Evolutionary conservation across 1,284 basidiomycete species (phyloP).

Genomic region (Malassezia dermatis): DNA sequence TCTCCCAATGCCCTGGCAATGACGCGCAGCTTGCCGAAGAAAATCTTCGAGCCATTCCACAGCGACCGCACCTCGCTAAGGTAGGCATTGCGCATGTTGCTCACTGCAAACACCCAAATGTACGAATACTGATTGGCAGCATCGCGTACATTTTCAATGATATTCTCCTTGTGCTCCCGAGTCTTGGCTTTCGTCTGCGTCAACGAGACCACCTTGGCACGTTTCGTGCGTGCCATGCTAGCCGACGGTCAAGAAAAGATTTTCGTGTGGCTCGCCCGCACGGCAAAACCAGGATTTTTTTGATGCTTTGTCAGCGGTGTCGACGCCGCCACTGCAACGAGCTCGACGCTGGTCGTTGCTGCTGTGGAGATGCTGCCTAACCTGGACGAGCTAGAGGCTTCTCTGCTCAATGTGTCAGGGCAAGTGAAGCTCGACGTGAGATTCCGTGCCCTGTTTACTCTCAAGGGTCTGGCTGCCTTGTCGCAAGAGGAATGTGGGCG

Average conservation of each 20-base stretch:
- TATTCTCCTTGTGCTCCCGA: constrained; percentile 64
- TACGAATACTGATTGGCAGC: constrained; percentile 65
- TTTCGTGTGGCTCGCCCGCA: background rate
- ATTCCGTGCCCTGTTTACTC: constrained; percentile 83
- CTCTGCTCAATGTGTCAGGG: constrained; percentile 51
- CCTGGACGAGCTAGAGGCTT: constrained; percentile 26
- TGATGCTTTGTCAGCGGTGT: constrained; percentile 7
- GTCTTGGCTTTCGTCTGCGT: constrained; percentile 54
- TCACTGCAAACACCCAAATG: constrained; percentile 88
- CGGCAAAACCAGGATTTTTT: constrained; percentile 5
- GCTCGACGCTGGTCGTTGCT: background rate
- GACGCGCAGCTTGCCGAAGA: constrained; percentile 82
- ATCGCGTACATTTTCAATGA: constrained; percentile 66
- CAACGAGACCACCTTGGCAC: constrained; percentile 51
- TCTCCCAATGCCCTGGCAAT: constrained; percentile 93
- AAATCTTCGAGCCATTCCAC: constrained; percentile 75
- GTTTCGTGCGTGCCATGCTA: constrained; percentile 48
- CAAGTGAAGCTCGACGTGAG: constrained; percentile 71
- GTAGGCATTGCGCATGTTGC: constrained; percentile 86
- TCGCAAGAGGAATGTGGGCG: constrained; percentile 27
- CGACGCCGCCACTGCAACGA: background rate
- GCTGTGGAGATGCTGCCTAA: constrained; percentile 10
- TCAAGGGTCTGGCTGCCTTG: constrained; percentile 62
- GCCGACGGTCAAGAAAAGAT: background rate
- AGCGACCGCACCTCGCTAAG: constrained; percentile 82